Conservation (phyloP, 257 asterid genomes). For the Lycium barbarum region DNA sequence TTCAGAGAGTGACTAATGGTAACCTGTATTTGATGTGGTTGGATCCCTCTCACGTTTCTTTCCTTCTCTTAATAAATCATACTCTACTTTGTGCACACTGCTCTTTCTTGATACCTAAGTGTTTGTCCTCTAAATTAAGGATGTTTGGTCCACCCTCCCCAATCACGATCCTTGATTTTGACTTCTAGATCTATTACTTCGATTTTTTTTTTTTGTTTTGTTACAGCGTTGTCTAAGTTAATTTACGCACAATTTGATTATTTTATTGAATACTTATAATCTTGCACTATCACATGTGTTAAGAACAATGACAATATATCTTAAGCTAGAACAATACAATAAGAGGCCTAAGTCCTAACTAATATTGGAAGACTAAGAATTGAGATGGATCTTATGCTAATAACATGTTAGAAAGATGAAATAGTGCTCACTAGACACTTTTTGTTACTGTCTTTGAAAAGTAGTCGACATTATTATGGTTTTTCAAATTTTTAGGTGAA, state of each 20-base stretch:
- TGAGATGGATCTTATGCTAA: neutral
- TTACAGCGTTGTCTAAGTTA: no score
- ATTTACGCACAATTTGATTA: no score
- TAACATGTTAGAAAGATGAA: neutral
- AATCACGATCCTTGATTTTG: neutral
- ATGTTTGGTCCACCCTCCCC: slow-evolving; percentile 18
- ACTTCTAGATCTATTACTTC: no score
- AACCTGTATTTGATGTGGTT: slow-evolving; percentile 10
- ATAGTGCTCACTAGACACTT: neutral
- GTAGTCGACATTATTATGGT: neutral
- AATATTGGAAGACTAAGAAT: neutral
- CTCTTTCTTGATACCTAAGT: neutral
- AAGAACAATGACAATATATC: no score
- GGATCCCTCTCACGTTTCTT: slow-evolving; percentile 13
- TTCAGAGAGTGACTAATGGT: neutral
- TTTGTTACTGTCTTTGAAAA: neutral
- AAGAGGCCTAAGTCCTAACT: no score
- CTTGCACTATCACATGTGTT: no score
- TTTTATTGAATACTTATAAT: no score
- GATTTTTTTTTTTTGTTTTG: no score
- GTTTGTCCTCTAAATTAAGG: neutral
- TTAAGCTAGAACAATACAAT: no score
- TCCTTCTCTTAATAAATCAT: slow-evolving; percentile 9
- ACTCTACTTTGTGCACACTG: neutral
- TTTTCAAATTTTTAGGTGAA: neutral